Percentiles rank a stretch among this genome's conserved stretches.
These are phyloP conservation scores for Aureobasidium musti DNA, from an alignment of 2,329 filamentous ascomycete species.

Conservation along the genomic window DNA sequence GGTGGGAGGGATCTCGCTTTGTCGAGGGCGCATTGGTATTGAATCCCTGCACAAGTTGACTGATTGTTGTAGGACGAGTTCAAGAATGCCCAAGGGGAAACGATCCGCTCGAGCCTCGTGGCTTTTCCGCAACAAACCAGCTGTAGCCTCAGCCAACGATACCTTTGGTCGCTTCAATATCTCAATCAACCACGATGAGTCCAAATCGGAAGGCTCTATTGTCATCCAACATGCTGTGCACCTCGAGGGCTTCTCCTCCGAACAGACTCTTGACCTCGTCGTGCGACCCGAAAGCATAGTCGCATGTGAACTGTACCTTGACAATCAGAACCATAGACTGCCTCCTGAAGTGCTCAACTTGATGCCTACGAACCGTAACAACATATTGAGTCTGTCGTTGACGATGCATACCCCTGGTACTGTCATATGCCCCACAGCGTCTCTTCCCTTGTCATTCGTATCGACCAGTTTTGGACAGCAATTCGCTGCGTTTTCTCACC, in stretches of 20 bases:
- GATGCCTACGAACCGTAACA: background rate
- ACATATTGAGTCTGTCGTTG: constrained; percentile 1
- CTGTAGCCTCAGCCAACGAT: background rate
- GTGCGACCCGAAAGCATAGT: constrained; percentile 25
- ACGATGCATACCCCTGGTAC: constrained; percentile 9
- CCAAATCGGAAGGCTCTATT: constrained; percentile 15
- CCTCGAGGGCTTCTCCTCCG: constrained; percentile 6
- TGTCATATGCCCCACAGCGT: constrained; percentile 20
- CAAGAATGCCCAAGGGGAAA: constrained; percentile 17
- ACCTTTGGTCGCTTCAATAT: constrained; percentile 11
- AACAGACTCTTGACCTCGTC: constrained; percentile 17
- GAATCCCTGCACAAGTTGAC: background rate
- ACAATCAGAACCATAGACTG: constrained; percentile 1
- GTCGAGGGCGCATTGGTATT: constrained; percentile 18
- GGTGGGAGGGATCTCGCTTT: constrained; percentile 23
- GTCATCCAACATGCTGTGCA: constrained; percentile 15
- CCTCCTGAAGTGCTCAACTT: constrained; percentile 16
- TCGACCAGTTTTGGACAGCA: constrained; percentile 16
- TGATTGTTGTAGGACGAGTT: background rate
- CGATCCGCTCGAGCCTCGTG: constrained; percentile 12
- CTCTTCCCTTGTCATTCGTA: constrained; percentile 15
- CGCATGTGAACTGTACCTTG: background rate
- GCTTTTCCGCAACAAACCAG: constrained; percentile 27
- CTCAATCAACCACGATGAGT: constrained; percentile 19
- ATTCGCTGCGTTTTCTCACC: constrained; percentile 14